These are phyloP conservation scores for Schizosaccharomyces cryophilus DNA, from an alignment of 805 yeast species.

Conservation along the genomic window DNA sequence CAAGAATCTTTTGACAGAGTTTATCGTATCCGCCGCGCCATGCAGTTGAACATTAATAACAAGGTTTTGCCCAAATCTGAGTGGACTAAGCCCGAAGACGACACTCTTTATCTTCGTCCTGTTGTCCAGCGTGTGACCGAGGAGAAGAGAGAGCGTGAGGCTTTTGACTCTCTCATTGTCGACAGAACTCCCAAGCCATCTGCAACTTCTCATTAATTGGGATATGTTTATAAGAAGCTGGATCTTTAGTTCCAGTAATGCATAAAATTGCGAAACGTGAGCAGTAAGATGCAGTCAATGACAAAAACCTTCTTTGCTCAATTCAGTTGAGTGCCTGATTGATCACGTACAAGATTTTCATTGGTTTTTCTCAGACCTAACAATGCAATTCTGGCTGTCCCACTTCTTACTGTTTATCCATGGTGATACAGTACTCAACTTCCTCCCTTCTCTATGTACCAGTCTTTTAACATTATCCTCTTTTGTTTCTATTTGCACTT, in stretches of 20 bases:
- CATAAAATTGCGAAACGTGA: no score
- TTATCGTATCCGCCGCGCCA: slow-evolving; percentile 78
- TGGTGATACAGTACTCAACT: no score
- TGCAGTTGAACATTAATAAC: slow-evolving; percentile 64
- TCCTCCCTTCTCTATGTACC: no score
- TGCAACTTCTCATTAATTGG: neutral
- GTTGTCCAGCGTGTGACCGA: slow-evolving; percentile 84
- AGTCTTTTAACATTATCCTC: no score
- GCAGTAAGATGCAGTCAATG: no score
- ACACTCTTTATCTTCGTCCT: slow-evolving; percentile 61
- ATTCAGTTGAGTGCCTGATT: no score
- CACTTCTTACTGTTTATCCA: no score
- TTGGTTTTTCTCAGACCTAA: no score
- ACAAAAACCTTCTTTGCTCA: no score
- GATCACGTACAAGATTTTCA: no score
- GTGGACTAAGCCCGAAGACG: slow-evolving; percentile 58
- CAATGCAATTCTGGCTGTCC: no score
- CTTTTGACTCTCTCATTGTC: slow-evolving; percentile 52
- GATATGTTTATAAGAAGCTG: neutral
- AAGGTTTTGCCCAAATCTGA: slow-evolving; percentile 62
- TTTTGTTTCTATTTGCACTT: no score
- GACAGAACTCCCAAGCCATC: neutral
- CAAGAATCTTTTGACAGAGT: slow-evolving; percentile 73
- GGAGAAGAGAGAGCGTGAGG: slow-evolving; percentile 67
- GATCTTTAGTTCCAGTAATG: neutral